These are phyloP conservation scores for Rhizoclosmatium globosum DNA, from an alignment of 192 early-diverging fungal genomes.

Conservation along the genomic window DNA sequence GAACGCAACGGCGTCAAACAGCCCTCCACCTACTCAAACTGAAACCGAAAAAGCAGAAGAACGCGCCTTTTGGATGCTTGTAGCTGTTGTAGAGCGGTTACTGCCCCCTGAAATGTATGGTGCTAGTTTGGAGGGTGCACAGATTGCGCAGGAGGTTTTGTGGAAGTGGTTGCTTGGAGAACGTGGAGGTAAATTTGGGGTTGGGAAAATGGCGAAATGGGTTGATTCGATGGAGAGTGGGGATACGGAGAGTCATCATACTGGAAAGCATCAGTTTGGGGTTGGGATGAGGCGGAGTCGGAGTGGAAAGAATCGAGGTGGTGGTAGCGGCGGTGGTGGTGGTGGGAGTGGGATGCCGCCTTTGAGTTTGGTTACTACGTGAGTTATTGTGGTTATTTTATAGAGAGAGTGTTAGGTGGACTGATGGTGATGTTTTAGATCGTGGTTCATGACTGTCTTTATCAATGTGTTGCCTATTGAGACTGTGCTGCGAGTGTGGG, in stretches of 20 bases:
- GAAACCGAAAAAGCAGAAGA: constrained; percentile 61
- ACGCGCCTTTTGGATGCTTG: constrained; percentile 81
- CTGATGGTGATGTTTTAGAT: constrained; percentile 6
- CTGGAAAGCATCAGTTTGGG: constrained; percentile 6
- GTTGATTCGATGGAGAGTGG: constrained; percentile 44
- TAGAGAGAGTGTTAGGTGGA: neutral
- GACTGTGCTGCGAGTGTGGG: constrained; percentile 82
- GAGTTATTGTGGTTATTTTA: constrained; percentile 30
- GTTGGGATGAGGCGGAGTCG: constrained; percentile 9
- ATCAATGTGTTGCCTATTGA: constrained; percentile 81
- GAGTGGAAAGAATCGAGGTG: constrained; percentile 30
- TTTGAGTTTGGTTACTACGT: constrained; percentile 78
- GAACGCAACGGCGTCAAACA: neutral
- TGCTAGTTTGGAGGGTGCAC: constrained; percentile 74
- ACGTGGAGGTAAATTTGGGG: constrained; percentile 53
- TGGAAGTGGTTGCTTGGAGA: constrained; percentile 58
- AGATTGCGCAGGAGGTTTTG: constrained; percentile 74
- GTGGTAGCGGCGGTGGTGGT: constrained; percentile 30
- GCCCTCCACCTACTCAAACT: neutral
- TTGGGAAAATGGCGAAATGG: constrained; percentile 56
- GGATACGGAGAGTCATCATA: constrained; percentile 1
- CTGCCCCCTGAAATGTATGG: constrained; percentile 81
- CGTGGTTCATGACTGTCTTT: constrained; percentile 84
- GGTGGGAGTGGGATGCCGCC: constrained; percentile 63
- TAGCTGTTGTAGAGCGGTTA: constrained; percentile 75